Base-by-base conservation (phyloP, 192 early-diverging fungal species). In the Allomyces arbusculus region DNA sequence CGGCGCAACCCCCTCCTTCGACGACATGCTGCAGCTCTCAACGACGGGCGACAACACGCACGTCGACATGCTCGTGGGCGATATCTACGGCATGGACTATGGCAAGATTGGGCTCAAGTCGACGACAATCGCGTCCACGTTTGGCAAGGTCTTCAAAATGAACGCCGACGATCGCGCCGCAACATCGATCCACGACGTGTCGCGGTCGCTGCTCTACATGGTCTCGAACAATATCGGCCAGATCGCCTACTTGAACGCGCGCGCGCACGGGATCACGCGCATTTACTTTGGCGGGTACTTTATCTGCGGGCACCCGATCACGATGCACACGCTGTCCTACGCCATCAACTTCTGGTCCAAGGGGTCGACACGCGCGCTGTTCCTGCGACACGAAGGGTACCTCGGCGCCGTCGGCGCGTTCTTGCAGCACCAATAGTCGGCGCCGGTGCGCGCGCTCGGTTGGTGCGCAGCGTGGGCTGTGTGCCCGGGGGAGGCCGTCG, bases 251-350 rank as follows among this genome's bases (percentile, higher is more conserved):
- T 76, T 99, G 65, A 96, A 96, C 70, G 95, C 95, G 9, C 86
- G 91, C 71, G 82, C 87, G 25, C 94, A 96, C 77, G 88, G 86
- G 23, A 84, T 96, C 66, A 75, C 76, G 23, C 79, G 80, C 62
- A 96, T 99, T 64, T 99, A 96, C 77, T 99, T 99, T 77, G 91
- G 90, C 71, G 95, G 95, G 28, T 95, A 89, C 75, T 99, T 95
- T 75, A 96, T 99, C 67, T 79, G 91, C 79, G 91, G 92, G 9
- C 94, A 99, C 70, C 89, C 92, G 1, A 84, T 91, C 65, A 96
- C 94, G 16, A 99, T 99, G 95, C 91, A 94, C 72, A 93, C 94
- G 26, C 76, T 99, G 62, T 94, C 89, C 26, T 95, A 92, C 71
- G 95, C 94, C 63, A 93, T 99, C 67, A 82, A 91, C 64, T 99